Conservation (phyloP, 2,329 filamentous ascomycete species). For the Lasiodiplodia sp. region DNA sequence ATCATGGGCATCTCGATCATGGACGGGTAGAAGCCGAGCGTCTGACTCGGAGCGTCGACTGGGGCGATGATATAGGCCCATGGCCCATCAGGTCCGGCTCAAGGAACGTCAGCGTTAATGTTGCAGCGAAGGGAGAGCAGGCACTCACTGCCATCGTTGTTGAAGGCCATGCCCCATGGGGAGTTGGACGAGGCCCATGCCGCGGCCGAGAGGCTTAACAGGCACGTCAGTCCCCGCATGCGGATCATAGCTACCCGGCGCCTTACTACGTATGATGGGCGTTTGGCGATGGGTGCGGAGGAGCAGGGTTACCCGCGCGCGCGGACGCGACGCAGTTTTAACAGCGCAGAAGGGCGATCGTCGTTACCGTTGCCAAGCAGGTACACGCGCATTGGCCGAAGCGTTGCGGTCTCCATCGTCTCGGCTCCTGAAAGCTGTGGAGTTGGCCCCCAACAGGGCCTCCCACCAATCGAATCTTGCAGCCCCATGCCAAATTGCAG, state of each 20-base stretch:
- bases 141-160: slow-evolving; percentile 4
- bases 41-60: neutral
- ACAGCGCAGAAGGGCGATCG: neutral
- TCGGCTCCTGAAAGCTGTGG: neutral
- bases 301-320: neutral
- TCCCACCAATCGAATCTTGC: neutral
- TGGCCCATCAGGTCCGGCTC: slow-evolving; percentile 17
- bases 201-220: neutral
- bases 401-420: neutral
- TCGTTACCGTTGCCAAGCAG: neutral
- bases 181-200: neutral
- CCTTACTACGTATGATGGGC: too few species aligned
- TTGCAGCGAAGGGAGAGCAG: neutral
- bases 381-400: neutral
- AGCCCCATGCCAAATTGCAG: neutral
- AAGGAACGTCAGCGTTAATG: neutral
- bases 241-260: neutral
- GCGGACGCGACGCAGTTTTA: neutral
- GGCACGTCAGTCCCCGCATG: neutral
- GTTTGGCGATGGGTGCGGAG: neutral
- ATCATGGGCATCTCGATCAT: neutral
- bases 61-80: neutral
- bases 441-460: neutral
- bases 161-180: neutral
- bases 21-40: neutral